phyloP scores from a whole-genome alignment of 768 basidiomycete genomes.

The Rhodocollybia butyracea region DNA sequence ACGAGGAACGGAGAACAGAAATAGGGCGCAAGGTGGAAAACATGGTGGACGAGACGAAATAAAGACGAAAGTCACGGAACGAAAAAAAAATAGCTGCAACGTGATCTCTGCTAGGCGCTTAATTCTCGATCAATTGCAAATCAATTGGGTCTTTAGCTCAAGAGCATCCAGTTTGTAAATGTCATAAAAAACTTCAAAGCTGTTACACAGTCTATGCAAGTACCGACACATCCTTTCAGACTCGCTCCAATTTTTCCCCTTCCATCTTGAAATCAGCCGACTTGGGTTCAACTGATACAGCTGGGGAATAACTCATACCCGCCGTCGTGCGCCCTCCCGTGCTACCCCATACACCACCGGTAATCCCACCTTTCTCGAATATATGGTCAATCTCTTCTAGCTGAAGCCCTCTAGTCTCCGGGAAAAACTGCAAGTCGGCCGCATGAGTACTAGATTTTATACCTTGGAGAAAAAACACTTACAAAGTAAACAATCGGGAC shows the following conservation, averaged over 20 bases:
- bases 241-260: constrained; percentile 3
- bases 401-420: constrained; percentile 34
- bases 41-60: neutral
- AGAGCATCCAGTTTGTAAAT: neutral
- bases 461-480: neutral
- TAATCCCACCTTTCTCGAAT: constrained; percentile 38
- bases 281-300: neutral
- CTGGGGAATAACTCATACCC: constrained; percentile 8
- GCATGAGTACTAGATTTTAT: constrained; percentile 9
- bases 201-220: neutral
- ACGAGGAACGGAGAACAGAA: neutral
- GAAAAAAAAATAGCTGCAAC: neutral
- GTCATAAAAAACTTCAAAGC: neutral
- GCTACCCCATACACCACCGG: constrained; percentile 37
- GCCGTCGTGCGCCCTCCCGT: constrained; percentile 30
- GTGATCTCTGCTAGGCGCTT: no score
- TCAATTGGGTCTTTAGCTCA: no score
- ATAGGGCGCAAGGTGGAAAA: neutral
- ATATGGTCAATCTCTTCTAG: constrained; percentile 37
- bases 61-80: neutral
- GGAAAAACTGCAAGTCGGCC: constrained; percentile 22
- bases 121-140: no score
- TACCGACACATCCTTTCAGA: no score
- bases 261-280: constrained; percentile 2
- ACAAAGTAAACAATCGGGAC: constrained; percentile 29